Conservation (phyloP, 768 basidiomycete genomes). For the Atractiella rhizophila region DNA sequence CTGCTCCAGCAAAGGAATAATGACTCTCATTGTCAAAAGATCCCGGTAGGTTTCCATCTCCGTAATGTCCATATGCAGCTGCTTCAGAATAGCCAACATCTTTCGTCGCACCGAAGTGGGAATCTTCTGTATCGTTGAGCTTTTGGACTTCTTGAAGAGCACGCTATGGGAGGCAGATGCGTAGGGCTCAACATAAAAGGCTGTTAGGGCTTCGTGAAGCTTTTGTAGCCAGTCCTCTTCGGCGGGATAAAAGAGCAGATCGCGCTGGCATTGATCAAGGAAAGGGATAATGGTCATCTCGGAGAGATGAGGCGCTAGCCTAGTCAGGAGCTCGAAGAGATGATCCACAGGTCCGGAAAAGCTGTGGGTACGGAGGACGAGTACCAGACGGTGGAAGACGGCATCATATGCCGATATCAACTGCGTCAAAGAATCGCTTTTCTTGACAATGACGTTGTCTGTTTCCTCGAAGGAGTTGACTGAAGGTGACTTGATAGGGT, state of each 20-base stretch:
- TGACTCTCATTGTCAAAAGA: conserved; percentile 18
- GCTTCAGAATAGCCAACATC: conserved; percentile 6
- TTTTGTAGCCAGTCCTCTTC: conserved; percentile 16
- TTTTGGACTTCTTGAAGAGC: background rate
- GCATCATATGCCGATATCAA: conserved; percentile 10
- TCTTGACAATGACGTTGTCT: background rate
- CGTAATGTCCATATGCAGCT: conserved; percentile 20
- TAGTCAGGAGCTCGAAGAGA: conserved; percentile 19
- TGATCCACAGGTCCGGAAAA: conserved; percentile 13
- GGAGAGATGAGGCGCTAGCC: conserved; percentile 20
- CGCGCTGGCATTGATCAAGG: conserved; percentile 14
- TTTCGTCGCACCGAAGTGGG: conserved; percentile 14
- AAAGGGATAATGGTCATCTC: conserved; percentile 10
- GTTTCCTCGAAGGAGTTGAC: background rate
- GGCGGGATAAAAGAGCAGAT: conserved; percentile 13
- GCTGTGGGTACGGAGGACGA: conserved; percentile 6
- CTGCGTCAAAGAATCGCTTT: background rate
- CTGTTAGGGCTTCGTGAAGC: conserved; percentile 8
- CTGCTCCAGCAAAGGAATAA: conserved; percentile 22
- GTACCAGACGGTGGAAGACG: conserved; percentile 12
- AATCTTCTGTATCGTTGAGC: background rate
- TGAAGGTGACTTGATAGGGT: background rate
- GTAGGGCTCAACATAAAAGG: conserved; percentile 11
- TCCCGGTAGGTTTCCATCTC: conserved; percentile 17
- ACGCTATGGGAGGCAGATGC: conserved; percentile 2